Evolutionary conservation across 495 filamentous ascomycete species (phyloP), one percentile per base, ranked within the genome.

Genomic region (Extremus antarcticus): DNA sequence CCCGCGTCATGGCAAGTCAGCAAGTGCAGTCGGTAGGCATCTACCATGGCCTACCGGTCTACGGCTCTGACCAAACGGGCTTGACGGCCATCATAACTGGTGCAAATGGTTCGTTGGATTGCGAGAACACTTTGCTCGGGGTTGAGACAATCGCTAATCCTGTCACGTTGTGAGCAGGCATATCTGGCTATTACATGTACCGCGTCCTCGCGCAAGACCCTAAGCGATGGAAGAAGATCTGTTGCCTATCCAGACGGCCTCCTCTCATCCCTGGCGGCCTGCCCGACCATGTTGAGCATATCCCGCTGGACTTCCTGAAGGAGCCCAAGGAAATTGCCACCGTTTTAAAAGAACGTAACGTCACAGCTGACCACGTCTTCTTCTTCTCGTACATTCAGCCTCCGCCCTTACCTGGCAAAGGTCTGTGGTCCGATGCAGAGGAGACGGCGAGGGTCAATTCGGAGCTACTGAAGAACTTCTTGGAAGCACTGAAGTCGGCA

Each of bases 351-450:
- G 60, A 68, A 54, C 52, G 61, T 41, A 55, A 61, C 10, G 59
- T 71, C 13, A 65, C 62, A 29, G 69, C 64, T 20, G 76, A 78
- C 59, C 71, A 79, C 58, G 67, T 79, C 17, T 80, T 80, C 66
- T 81, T 78, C 68, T 75, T 72, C 47, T 71, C 73, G 0, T 81
- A 81, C 65, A 66, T 77, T 43, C 77, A 81, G 56, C 69, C 69
- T 68, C 25, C 65, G 76, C 25, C 78, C 71, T 75, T 68, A 65
- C 53, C 68, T 74, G 53, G 68, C 67, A 1, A 71, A 76, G 58
- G 58, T 20, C 23, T 61, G 19, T 61, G 58, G 58, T 53, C 48
- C 0, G 54, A 61, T 43, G 53, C 72, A 71, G 50, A 62, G 76
- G 64, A 61, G 50, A 65, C 68, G 22, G 58, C 61, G 73, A 78